Conservation (phyloP, 495 filamentous ascomycete genomes). For the Thermothielavioides terrestris region DNA sequence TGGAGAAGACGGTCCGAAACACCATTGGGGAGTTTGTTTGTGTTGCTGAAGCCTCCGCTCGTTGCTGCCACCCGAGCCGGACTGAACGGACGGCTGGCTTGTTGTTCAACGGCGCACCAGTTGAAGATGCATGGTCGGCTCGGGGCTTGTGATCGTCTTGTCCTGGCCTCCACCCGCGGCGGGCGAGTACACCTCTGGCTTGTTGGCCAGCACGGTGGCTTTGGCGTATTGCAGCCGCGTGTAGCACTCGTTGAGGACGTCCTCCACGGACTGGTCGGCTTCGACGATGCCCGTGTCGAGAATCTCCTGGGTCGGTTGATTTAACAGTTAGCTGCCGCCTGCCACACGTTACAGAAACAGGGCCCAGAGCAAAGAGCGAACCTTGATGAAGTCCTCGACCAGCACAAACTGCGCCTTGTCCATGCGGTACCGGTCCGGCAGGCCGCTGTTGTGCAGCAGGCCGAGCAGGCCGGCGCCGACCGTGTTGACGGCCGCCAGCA, state of each 20-base stretch:
- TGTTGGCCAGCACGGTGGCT: conserved; percentile 35
- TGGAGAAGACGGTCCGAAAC: too few relatives aligned
- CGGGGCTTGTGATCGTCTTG: conserved; percentile 9
- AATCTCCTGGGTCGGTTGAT: conserved; percentile 22
- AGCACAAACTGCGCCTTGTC: conserved; percentile 38
- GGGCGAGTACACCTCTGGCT: conserved; percentile 31
- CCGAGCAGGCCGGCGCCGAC: conserved; percentile 41
- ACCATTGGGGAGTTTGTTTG: too few relatives aligned
- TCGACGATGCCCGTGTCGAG: conserved; percentile 39
- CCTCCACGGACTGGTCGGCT: conserved; percentile 28
- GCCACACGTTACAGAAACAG: neutral
- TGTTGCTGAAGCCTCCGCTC: too few relatives aligned
- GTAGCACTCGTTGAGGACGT: conserved; percentile 33
- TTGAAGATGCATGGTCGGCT: conserved; percentile 10
- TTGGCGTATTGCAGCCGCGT: conserved; percentile 32
- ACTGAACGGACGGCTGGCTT: too few relatives aligned
- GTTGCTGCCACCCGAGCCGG: too few relatives aligned
- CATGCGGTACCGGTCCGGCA: conserved; percentile 40
- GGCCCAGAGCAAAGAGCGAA: neutral
- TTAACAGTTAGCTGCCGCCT: neutral
- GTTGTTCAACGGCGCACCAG: neutral
- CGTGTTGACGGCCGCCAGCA: conserved; percentile 42
- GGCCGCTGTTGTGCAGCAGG: conserved; percentile 43
- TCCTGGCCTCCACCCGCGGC: neutral
- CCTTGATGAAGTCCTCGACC: conserved; percentile 39